phyloP scores from a whole-genome alignment of 768 basidiomycete species.

The Boletus vinaceobasis region DNA sequence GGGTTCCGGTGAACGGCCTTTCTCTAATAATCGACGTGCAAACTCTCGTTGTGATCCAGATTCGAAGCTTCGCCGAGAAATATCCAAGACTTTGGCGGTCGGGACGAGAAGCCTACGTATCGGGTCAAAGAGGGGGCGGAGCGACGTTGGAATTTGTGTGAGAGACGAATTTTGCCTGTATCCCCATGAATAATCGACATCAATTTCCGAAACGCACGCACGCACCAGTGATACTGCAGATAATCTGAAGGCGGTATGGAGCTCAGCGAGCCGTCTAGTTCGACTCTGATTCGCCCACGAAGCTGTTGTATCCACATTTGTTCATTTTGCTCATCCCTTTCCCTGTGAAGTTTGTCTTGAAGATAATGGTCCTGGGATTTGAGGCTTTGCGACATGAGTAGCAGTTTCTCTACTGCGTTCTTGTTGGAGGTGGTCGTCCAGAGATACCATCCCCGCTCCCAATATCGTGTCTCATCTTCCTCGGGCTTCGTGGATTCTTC shows the following conservation, averaged over 20 bases:
- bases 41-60: constrained; percentile 61
- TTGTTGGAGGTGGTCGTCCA: constrained; percentile 58
- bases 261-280: constrained; percentile 31
- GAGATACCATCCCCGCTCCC: constrained; percentile 76
- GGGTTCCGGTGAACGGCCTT: constrained; percentile 61
- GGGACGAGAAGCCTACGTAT: constrained; percentile 58
- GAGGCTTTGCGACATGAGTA: constrained; percentile 58
- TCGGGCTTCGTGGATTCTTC: constrained; percentile 18
- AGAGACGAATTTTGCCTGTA: constrained; percentile 51
- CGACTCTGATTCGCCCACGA: constrained; percentile 22
- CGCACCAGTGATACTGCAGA: constrained; percentile 34
- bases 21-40: constrained; percentile 57
- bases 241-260: constrained; percentile 20
- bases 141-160: constrained; percentile 55
- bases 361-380: constrained; percentile 40
- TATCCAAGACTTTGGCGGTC: constrained; percentile 46
- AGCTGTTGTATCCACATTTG: constrained; percentile 34
- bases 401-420: constrained; percentile 53
- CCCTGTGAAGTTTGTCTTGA: constrained; percentile 33
- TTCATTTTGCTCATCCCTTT: constrained; percentile 54
- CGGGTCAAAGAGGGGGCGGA: constrained; percentile 50
- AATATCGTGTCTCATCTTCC: constrained; percentile 46
- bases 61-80: constrained; percentile 50
- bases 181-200: not conserved
- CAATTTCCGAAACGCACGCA: constrained; percentile 23